Base-by-base conservation (phyloP, 1,139 yeast species). In the Magnusiomyces ingens region DNA sequence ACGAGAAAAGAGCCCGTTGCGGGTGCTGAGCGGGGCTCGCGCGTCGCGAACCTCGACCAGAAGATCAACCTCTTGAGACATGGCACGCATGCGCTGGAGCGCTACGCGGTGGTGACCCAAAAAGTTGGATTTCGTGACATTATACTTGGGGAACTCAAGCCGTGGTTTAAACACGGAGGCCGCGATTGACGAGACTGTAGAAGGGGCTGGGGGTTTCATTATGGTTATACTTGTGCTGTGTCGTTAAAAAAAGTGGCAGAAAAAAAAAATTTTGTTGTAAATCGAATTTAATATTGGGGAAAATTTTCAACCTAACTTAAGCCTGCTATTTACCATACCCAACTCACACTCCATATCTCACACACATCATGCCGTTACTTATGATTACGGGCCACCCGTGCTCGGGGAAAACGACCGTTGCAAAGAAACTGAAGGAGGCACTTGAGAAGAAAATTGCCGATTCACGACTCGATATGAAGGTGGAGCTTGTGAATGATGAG, bases 71-170 rank as follows among this genome's bases (percentile, higher is more conserved):
- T 87, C 93, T 0, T 94, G 90, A 1, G 93, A 82, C 41, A 89
- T 69, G 53, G 80, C 82, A 12, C 83, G 78, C 70, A 91, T 80
- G 59, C 75, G 78, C 48, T 82, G 79, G 40, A 93, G 72, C 0
- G 97, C 96, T 57, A 82, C 84, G 58, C 82, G 81, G 64, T 93
- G 98, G 66, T 91, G 97, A 13, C 97, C 97, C 62, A 89, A 89
- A 71, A 90, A 89, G 67, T 87, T 91, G 3, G 95, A 81, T 38
- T 84, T 69, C 0, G 83, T 76, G 15, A 90, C 78, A 54, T 81
- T 80, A 65, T 84, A 86, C 36, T 77, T 75, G 0, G 97, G 97
- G 44, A 70, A 70, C 13, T 53, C 55, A 10, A 58, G 48, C 37
- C 73, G 56, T 2, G 83, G 63, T 15, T 26, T 19, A 45, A 45